Conservation (phyloP, 257 asterid genomes). For the Solanum pennellii region DNA sequence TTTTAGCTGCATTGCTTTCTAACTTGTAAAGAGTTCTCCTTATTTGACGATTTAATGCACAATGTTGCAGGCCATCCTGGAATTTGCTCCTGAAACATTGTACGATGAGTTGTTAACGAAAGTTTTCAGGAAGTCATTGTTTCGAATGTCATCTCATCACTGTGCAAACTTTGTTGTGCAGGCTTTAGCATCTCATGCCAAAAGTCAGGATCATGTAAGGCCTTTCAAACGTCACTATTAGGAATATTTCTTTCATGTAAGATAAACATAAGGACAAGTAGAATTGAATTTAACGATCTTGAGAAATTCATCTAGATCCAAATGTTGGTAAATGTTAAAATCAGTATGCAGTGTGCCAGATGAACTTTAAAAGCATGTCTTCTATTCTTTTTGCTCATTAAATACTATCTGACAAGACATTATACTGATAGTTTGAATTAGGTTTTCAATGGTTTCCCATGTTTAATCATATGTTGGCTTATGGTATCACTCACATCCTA, state of each 20-base stretch:
- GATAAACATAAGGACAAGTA: not conserved
- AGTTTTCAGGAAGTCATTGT: conserved; percentile 52
- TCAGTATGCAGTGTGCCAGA: not conserved
- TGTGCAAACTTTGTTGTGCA: conserved; percentile 86
- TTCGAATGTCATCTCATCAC: conserved; percentile 58
- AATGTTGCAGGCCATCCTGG: conserved; percentile 71
- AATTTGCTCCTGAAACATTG: conserved; percentile 70
- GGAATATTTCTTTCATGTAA: not conserved
- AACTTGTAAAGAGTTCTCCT: not conserved
- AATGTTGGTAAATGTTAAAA: not conserved
- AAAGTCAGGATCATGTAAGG: conserved; percentile 70
- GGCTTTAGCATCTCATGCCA: conserved; percentile 76
- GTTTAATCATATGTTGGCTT: not conserved
- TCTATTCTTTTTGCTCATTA: not conserved
- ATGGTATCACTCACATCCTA: not conserved
- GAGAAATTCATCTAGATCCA: not conserved
- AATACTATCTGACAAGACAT: not conserved
- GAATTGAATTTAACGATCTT: not conserved
- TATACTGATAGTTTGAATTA: not conserved
- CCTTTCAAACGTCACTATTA: not conserved
- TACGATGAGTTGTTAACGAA: conserved; percentile 46
- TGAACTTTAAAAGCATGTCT: not conserved
- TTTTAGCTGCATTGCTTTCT: not conserved
- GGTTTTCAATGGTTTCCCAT: not conserved
- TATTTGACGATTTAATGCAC: not conserved